Evolutionary conservation across 768 basidiomycete genomes (phyloP), one percentile per base, ranked within the genome.

Genomic region (Brasilioporus rufonigricans): DNA sequence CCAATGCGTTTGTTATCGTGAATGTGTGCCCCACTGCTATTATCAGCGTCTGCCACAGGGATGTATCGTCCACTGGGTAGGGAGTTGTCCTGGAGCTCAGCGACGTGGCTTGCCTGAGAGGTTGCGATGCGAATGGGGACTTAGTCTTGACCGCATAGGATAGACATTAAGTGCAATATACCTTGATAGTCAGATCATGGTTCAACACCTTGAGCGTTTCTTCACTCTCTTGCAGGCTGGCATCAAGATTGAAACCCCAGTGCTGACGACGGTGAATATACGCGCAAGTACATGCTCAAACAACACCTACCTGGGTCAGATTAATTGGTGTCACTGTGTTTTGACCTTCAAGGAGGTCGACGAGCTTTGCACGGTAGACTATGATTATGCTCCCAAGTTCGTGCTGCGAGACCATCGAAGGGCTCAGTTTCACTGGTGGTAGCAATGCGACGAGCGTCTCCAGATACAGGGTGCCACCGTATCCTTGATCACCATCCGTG

Each of bases 171-270:
- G 16, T 50, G 2, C 3, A 19, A 53, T 53, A n/a, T 41, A 73
- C 76, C 65, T 73, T 74, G 58, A 80, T 73, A 18, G 64, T 67
- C 12, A 80, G 57, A 45, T 65, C 61, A 59, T 80, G 86, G 36
- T 80, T 74, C 61, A 81, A 77, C 38, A 90, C 77, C 26, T 75
- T 74, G 29, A 81, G 69, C 16, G 72, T 65, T 32, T 79, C 77
- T 3, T 69, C 61, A 7, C 72, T 75, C 8, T 71, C 65, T 38
- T 74, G 64, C 39, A 86, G 71, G 61, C 86, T 89, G 1, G 85
- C 87, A 32, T 88, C 85, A 12, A 90, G 79, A 63, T 91, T 90
- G 74, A 89, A 90, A 27, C 88, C 89, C 87, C 87, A 90, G 67
- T 90, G 88, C 86, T 90, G 54, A 45, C 29, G 26, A 29, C 5